A percentile compares a stretch with the other conserved stretches of the same genome.
Conservation (phyloP, 192 early-diverging fungal species). For the Lunasporangiospora selenospora region DNA sequence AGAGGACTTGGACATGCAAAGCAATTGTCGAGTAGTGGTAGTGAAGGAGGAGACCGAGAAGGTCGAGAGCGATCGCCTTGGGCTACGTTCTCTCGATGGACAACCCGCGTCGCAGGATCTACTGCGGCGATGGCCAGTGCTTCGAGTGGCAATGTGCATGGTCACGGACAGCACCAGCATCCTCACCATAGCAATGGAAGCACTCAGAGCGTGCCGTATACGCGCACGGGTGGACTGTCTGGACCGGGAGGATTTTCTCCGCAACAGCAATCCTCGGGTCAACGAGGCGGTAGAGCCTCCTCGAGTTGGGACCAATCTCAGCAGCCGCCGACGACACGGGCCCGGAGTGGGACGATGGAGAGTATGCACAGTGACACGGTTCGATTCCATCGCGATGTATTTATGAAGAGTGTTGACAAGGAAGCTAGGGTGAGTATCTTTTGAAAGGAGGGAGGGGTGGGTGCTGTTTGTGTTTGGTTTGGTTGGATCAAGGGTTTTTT, state of each 20-base stretch:
- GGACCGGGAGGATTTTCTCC: no score
- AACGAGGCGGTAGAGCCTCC: no score
- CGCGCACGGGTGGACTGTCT: no score
- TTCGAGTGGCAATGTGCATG: no score
- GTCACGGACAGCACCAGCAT: no score
- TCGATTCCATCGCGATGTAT: conserved; percentile 67
- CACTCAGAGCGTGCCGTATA: no score
- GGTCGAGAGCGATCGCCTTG: conserved; percentile 19
- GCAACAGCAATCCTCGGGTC: no score
- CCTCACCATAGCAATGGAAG: no score
- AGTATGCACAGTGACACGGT: conserved; percentile 37
- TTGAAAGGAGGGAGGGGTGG: neutral
- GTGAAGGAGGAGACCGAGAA: conserved; percentile 26
- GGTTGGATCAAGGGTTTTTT: no score
- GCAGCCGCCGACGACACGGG: conserved; percentile 12
- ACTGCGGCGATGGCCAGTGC: no score
- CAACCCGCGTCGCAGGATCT: no score
- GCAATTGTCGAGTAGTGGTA: conserved; percentile 29
- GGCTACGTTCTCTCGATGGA: conserved; percentile 38
- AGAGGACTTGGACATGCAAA: conserved; percentile 11
- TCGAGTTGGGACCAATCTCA: no score
- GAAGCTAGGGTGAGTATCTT: conserved; percentile 51
- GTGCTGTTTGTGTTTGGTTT: neutral
- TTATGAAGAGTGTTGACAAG: conserved; percentile 60
- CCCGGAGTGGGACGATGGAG: conserved; percentile 25